These are phyloP conservation scores for Fusarium paranaense DNA, from an alignment of 2,329 filamentous ascomycete species.

Conservation along the genomic window DNA sequence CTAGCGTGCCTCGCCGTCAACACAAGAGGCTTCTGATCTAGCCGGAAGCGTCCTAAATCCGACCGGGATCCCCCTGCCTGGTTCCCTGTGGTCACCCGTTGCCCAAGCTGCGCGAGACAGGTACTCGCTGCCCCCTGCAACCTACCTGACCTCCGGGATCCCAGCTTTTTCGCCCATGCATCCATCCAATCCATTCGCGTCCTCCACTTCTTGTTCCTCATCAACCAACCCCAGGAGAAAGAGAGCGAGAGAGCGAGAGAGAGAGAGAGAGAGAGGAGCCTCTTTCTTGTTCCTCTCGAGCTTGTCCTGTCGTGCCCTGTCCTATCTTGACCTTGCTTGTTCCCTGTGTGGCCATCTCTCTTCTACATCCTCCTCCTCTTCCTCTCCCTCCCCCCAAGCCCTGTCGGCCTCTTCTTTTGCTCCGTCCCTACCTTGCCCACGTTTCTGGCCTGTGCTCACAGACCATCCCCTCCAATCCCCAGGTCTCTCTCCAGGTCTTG, in stretches of 20 bases:
- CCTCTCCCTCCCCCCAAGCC: not conserved
- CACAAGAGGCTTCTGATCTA: conserved; percentile 26
- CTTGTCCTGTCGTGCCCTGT: conserved; percentile 2
- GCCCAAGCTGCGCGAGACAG: conserved; percentile 5
- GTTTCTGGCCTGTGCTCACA: conserved; percentile 30
- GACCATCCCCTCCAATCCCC: conserved; percentile 35
- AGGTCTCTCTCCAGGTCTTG: conserved; percentile 23
- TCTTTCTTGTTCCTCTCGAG: not conserved
- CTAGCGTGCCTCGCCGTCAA: conserved; percentile 32
- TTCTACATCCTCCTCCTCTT: not conserved
- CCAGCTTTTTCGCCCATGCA: conserved; percentile 5
- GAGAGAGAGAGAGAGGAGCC: conserved; percentile 4
- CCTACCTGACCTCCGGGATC: not conserved
- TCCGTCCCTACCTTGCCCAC: conserved; percentile 21
- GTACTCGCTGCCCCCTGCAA: not conserved
- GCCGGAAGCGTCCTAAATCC: conserved; percentile 39
- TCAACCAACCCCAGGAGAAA: conserved; percentile 5
- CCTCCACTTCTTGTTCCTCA: conserved; percentile 30
- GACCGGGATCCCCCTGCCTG: conserved; percentile 31
- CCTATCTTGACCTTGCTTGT: not conserved
- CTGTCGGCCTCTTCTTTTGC: not conserved
- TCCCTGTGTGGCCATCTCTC: not conserved
- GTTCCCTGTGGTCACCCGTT: conserved; percentile 13
- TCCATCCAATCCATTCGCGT: conserved; percentile 3
- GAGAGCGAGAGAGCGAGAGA: not conserved